phyloP scores from a whole-genome alignment of 1,284 basidiomycete genomes.

The Lignosus rhinocerotis region DNA sequence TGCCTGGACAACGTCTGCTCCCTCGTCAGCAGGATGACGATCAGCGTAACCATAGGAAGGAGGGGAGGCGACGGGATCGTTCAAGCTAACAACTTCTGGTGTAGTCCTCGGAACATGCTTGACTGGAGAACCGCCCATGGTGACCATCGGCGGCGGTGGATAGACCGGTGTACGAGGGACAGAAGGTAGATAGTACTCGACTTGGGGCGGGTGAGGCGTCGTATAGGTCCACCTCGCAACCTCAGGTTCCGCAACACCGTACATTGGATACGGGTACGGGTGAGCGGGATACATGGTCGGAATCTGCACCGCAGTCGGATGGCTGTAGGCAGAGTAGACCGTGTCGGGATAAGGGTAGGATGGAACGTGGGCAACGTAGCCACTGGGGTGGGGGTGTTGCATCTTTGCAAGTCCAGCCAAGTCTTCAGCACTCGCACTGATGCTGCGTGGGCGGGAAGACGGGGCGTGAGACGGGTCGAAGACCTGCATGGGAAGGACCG shows the following conservation, averaged over 20 bases:
- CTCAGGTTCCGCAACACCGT: conserved; percentile 1
- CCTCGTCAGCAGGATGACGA: background rate
- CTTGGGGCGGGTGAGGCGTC: conserved; percentile 14
- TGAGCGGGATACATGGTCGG: conserved; percentile 13
- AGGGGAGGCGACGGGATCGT: background rate
- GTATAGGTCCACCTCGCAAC: conserved; percentile 16
- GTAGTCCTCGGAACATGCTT: background rate
- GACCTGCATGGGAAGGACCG: conserved; percentile 6
- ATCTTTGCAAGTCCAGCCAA: conserved; percentile 8
- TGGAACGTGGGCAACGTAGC: conserved; percentile 5
- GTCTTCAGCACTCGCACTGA: conserved; percentile 26
- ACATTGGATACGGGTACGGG: conserved; percentile 15
- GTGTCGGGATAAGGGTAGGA: conserved; percentile 17
- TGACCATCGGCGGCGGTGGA: conserved; percentile 2
- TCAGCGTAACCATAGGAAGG: conserved; percentile 1
- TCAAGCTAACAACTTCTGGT: background rate
- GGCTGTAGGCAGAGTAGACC: conserved; percentile 10
- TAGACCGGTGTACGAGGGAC: conserved; percentile 4
- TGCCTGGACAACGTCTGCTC: background rate
- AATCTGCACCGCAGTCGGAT: conserved; percentile 2
- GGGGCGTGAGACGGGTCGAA: conserved; percentile 22
- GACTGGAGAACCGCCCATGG: conserved; percentile 6
- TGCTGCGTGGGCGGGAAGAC: conserved; percentile 25
- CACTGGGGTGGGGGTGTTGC: conserved; percentile 6
- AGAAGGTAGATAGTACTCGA: conserved; percentile 23